These are phyloP conservation scores for Cladosporium phlei DNA, from an alignment of 2,329 filamentous ascomycete species.

Conservation along the genomic window DNA sequence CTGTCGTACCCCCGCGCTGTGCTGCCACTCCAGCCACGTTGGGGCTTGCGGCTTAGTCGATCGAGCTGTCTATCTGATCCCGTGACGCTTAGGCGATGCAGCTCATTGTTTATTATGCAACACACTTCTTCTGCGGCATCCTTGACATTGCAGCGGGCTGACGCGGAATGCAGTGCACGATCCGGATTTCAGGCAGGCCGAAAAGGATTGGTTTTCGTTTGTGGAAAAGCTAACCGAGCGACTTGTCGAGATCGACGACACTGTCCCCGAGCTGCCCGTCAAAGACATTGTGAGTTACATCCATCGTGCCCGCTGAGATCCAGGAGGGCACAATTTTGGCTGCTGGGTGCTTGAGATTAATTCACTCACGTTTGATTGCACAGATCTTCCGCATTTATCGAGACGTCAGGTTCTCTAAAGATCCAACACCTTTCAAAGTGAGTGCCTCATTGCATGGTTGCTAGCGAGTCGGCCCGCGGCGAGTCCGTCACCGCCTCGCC, in stretches of 20 bases:
- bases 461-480: conserved; percentile 9
- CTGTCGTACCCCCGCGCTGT: too few relatives aligned
- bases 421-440: conserved; percentile 82
- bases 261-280: conserved; percentile 76
- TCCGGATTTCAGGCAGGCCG: conserved; percentile 68
- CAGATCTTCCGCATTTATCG: conserved; percentile 80
- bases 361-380: background rate
- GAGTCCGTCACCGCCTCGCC: conserved; percentile 10
- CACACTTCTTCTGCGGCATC: background rate
- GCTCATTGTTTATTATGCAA: background rate
- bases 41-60: too few relatives aligned
- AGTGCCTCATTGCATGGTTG: background rate
- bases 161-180: conserved; percentile 59
- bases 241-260: conserved; percentile 68
- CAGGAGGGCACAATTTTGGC: background rate
- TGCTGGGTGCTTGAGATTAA: background rate
- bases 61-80: too few relatives aligned
- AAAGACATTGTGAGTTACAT: conserved; percentile 64
- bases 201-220: conserved; percentile 78
- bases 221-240: conserved; percentile 67
- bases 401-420: conserved; percentile 77
- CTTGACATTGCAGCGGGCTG: conserved; percentile 2
- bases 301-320: background rate
- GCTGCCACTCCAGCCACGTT: too few relatives aligned
- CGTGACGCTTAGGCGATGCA: background rate